Evolutionary conservation across 306 rosid species (phyloP), one percentile per base, ranked within the genome.

Genomic region (Cicer cuneatum): DNA sequence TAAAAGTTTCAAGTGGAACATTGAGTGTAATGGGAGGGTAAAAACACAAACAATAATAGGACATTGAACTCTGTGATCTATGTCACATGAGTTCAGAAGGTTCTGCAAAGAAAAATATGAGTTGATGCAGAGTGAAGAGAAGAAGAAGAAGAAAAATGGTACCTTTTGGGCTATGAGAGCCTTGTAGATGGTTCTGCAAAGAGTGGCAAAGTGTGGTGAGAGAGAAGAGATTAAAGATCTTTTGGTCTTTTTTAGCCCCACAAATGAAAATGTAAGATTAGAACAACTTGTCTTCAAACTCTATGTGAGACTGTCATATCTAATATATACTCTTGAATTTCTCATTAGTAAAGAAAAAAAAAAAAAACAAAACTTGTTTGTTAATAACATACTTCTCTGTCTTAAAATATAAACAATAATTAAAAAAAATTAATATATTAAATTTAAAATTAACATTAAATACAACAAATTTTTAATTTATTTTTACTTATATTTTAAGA

Each of bases 171-270:
- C 81, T 67, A 73, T 43, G 82, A 72, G 88, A 62, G 82, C 77
- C 77, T 65, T 19, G 67, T 52, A 72, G 81, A 85, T 88, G 91
- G 84, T 81, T 83, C 87, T 86, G 87, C 86, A 82, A 83, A 86
- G 87, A 21, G 81, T 47, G 84, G 81, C 86, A 85, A 85, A 66
- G 82, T 81, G 72, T 80, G 89, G 71, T 33, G 8, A 71, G 79
- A 84, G 83, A 18, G 72, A 68, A 74, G 89, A 71, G 80, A 76
- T 72, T 79, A 83, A 76, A 78, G 74, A 84, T 84, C 75, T 83
- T 74, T 75, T 75, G 81, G 87, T 72, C 68, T 48, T 78, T 63
- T 60, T 74, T 75, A 72, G 75, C 83, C 86, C 86, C 82, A 81
- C 83, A 85, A 79, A 37, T 46, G 57, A 58, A 79, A 61, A 63